phyloP scores from a whole-genome alignment of 495 filamentous ascomycete species.

The Elaphomyces granulatus region DNA sequence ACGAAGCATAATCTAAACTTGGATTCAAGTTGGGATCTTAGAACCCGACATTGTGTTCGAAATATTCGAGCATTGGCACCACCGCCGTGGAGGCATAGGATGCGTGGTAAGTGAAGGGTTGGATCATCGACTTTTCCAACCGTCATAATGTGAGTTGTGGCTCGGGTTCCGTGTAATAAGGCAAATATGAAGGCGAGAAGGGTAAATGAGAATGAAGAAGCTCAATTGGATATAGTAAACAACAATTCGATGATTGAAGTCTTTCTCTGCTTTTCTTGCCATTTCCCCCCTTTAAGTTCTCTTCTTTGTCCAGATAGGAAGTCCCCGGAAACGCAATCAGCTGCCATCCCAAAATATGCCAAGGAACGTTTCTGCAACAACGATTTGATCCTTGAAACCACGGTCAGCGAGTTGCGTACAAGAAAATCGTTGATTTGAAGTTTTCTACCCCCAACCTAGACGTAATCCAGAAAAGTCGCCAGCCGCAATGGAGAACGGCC shows the following conservation, averaged over 20 bases:
- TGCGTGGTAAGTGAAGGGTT: slow-evolving; percentile 35
- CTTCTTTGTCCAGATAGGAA: background rate
- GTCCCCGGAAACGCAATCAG: no score
- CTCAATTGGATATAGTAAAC: background rate
- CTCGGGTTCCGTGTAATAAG: background rate
- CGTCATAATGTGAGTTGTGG: background rate
- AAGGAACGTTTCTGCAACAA: no score
- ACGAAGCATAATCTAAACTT: slow-evolving; percentile 46
- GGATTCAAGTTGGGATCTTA: slow-evolving; percentile 28
- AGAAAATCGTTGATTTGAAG: no score
- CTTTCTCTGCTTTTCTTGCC: no score
- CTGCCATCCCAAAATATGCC: no score
- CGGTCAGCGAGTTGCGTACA: no score
- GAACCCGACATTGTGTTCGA: slow-evolving; percentile 38
- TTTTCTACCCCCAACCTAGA: no score
- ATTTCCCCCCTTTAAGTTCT: background rate
- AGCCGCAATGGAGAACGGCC: no score
- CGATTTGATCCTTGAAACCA: no score
- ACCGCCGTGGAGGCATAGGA: slow-evolving; percentile 57
- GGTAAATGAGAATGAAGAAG: background rate
- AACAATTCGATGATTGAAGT: background rate
- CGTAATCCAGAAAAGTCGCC: no score
- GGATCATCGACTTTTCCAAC: background rate
- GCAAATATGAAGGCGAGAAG: no score
- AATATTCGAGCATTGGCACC: slow-evolving; percentile 49